Evolutionary conservation across 2,329 filamentous ascomycete species (phyloP).

Genomic region (Cordyceps cicadae): DNA sequence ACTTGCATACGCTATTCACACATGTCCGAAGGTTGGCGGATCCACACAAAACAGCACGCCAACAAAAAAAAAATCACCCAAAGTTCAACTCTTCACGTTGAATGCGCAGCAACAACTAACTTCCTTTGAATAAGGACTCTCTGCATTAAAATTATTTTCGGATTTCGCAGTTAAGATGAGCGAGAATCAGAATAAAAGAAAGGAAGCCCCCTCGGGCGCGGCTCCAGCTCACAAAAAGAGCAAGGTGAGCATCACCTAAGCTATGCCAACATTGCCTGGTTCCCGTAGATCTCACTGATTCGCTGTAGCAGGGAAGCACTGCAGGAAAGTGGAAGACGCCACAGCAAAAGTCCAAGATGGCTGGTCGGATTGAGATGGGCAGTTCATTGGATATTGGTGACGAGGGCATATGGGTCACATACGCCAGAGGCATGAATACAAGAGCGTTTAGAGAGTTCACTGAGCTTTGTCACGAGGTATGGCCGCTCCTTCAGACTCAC

Average conservation of each 20-base stretch:
- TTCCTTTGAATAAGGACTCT: not conserved
- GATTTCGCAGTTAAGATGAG: conserved; percentile 19
- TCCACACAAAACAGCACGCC: conserved; percentile 1
- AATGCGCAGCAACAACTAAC: not conserved
- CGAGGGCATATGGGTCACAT: conserved; percentile 70
- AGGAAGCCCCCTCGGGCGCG: conserved; percentile 21
- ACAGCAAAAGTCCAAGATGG: conserved; percentile 45
- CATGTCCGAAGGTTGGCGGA: not conserved
- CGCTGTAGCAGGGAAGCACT: conserved; percentile 27
- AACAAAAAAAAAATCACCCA: conserved; percentile 2
- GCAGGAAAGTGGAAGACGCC: conserved; percentile 54
- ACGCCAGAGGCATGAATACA: conserved; percentile 61
- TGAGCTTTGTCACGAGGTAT: conserved; percentile 57
- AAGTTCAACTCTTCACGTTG: not conserved
- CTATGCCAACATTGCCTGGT: not conserved
- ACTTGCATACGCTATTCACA: not conserved
- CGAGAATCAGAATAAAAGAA: conserved; percentile 27
- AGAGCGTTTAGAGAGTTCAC: conserved; percentile 61
- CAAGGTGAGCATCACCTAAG: conserved; percentile 26
- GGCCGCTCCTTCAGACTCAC: not conserved
- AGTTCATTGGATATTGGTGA: conserved; percentile 57
- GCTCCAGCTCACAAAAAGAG: conserved; percentile 29
- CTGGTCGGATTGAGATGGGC: conserved; percentile 32
- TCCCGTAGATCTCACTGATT: not conserved
- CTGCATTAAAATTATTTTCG: not conserved